Evolutionary conservation across 192 early-diverging fungal species (phyloP), one percentile per base, ranked within the genome.

Genomic region (Linderina pennispora): DNA sequence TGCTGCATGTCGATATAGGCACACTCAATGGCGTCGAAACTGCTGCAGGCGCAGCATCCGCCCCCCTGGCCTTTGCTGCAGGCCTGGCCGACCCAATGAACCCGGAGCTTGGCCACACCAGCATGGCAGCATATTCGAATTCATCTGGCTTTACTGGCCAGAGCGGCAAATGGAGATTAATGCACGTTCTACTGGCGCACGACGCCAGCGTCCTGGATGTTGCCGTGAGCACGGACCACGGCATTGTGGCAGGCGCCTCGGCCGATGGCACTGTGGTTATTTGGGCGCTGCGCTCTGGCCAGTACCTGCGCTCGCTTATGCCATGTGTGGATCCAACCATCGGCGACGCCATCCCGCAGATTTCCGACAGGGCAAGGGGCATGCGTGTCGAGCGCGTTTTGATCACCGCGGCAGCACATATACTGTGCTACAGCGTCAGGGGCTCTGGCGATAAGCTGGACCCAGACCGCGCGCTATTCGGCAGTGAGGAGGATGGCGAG

Each of bases 71-170:
- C 42, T 65, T 65, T 50, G 63, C 63, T 1, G 21, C 63, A 3
- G 63, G 62, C 15, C 42, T 65, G 9, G 63, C 50, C 4, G 55
- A 65, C 22, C 63, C 63, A 19, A 65, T 65, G 63, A 50, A 53
- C 24, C 41, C 55, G 5, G 55, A 42, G 14, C 22, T 65, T 16
- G 62, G 62, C 1, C 35, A 62, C 19, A 62, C 59, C 17, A 61
- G 58, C 45, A 53, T 53, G 50, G 51, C 52, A 11, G 60, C 52
- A 5, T 54, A 50, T 14, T 38, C 48, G 9, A 38, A 10, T 25
- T 18, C 16, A 3, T 6, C 3, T 4, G 48, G 40, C 26, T 24
- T 26, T 23, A 25, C 16, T 11, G 39, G 47, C 13, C 47, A 22
- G 20, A 5, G 24, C n/a, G 39, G 46, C 9, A 32, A 18, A 15